Base-by-base conservation (phyloP, 345 rosid species). In the Salix viminalis region DNA sequence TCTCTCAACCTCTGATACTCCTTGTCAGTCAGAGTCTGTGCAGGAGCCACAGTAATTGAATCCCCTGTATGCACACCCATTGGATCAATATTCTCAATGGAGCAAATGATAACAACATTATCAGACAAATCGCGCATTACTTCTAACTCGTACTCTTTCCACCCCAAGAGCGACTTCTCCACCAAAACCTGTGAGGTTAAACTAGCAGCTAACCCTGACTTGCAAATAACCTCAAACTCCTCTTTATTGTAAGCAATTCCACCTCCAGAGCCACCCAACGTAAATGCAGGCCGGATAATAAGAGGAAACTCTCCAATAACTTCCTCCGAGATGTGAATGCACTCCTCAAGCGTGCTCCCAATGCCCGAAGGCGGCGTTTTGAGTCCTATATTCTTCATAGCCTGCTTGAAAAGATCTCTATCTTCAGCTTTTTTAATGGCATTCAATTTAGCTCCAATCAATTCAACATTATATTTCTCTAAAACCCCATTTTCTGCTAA, bases 11-110 rank as follows among this genome's bases (percentile, higher is more conserved):
- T 83, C 87, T 96, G 98, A 72, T 91, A 96, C 83, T 96, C 98
- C 85, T 90, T 96, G 80, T 96, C 99, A 2, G 99, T 91, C 68
- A 96, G 65, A 0, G 99, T 96, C 86, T 96, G 99, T 0, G 98
- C 98, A n/a, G 99, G 99, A 2, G 99, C 99, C 52, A 96, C 99
- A 0, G 98, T 96, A 7, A 96, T 93, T 1, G 99, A 96, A 82
- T 96, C 99, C 65, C 99, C 99, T 3, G 99, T 96, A 42, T 96
- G 99, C 37, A 96, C 93, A 23, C 99, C 99, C 99, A 93, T 96
- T 0, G 98, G 96, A 85, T 96, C 99, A 69, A 96, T 84, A 83
- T 96, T 96, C 90, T 96, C 99, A 66, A 96, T 93, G 1, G 98
- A 93, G 79, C 99, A 96, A 37, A 96, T 96, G 15, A 96, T 93